These are phyloP conservation scores for Pseudocercospora ulei DNA, from an alignment of 2,329 filamentous ascomycete species.

Conservation along the genomic window DNA sequence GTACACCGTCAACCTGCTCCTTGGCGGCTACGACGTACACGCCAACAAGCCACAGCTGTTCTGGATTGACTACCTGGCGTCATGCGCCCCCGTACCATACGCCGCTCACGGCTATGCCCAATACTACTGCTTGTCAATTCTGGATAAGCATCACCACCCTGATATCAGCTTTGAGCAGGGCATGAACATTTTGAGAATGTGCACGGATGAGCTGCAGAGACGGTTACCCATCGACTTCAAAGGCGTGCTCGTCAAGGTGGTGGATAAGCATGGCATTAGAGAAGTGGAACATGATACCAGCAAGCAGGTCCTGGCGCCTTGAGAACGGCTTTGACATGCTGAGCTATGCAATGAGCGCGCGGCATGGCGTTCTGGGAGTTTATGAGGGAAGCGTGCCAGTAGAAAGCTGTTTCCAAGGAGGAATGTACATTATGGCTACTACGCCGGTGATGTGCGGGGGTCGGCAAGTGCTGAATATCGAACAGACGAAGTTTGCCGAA, in stretches of 20 bases:
- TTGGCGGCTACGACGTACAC: slow-evolving; percentile 88
- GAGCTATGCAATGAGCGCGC: not conserved
- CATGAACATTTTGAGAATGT: slow-evolving; percentile 85
- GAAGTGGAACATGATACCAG: slow-evolving; percentile 74
- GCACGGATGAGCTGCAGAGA: slow-evolving; percentile 92
- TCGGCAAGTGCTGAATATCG: too few species aligned
- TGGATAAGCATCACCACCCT: slow-evolving; percentile 97
- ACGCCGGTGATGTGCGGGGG: not conserved
- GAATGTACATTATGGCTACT: slow-evolving; percentile 3
- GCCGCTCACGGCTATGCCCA: slow-evolving; percentile 97
- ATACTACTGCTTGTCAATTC: slow-evolving; percentile 96
- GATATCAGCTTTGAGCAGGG: slow-evolving; percentile 83
- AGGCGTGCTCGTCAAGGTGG: slow-evolving; percentile 76
- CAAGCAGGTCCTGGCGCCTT: slow-evolving; percentile 31
- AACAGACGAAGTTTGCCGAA: too few species aligned
- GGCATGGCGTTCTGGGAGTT: slow-evolving; percentile 4
- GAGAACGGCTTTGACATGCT: not conserved
- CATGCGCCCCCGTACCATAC: slow-evolving; percentile 61
- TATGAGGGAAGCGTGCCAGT: not conserved
- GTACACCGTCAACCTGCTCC: slow-evolving; percentile 91
- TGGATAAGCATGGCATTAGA: slow-evolving; percentile 85
- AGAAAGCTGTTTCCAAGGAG: not conserved
- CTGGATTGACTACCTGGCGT: slow-evolving; percentile 29
- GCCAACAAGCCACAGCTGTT: slow-evolving; percentile 46
- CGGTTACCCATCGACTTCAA: slow-evolving; percentile 98